Evolutionary conservation across 2,329 filamentous ascomycete genomes (phyloP), one percentile per base, ranked within the genome.

Genomic region (Cladobotryum mycophilum): DNA sequence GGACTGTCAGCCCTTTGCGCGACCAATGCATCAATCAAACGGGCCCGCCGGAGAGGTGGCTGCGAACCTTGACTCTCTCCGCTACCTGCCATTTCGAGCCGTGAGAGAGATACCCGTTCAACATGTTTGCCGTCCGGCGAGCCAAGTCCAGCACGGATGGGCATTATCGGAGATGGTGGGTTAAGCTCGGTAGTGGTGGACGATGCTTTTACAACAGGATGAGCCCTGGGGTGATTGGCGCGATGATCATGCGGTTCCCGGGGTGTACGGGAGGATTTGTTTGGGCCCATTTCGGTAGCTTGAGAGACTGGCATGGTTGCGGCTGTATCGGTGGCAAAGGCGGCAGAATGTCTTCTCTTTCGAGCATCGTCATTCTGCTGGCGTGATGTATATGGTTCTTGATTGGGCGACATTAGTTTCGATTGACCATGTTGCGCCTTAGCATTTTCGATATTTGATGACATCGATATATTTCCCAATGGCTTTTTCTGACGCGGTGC

Each of bases 21-120:
- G 34, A 40, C 43, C 33, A 54, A 22, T 11, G 52, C 52, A 52
- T 54, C 52, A 12, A 53, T 53, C 17, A 53, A 41, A 17, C 52
- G 46, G 7, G 20, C 48, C 5, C 48, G 48, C 34, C 52, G 48
- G 41, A 43, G 42, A 35, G 43, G 45, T 41, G 42, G 44, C 2
- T 41, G 38, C 15, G 15, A 18, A 14, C 9, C 15, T 41, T 41
- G 38, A 41, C 14, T 8, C 38, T 8, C 15, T 11, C 20, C 38
- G 9, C 25, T 30, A 6, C 25, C 25, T 30, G 6, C 9, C 25
- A 30, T 30, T 5, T 30, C 9, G 8, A 30, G 2, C 25, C 25
- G 25, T 7, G 9, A 5, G 25, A 7, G 25, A 30, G 25, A 30
- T 30, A 30, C 6, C 25, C 9, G 25, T 30, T 11, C 25, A 30